phyloP scores from a whole-genome alignment of 371 early-diverging fungal genomes.

The Dichotomocladium elegans region DNA sequence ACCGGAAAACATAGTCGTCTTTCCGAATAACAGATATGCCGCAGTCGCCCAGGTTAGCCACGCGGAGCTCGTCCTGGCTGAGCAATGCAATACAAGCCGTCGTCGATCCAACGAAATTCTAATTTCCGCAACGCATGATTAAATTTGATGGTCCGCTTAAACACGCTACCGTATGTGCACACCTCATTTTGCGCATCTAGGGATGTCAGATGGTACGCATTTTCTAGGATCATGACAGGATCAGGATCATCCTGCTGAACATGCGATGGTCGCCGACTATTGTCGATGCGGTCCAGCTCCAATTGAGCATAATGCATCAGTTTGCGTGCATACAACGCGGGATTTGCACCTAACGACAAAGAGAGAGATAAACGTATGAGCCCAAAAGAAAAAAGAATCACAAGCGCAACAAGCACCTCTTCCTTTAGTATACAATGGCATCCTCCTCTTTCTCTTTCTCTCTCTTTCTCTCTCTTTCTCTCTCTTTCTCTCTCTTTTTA shows the following conservation, averaged over 20 bases:
- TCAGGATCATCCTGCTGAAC: conserved; percentile 69
- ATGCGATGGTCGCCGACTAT: conserved; percentile 40
- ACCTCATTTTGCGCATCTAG: conserved; percentile 62
- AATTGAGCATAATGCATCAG: conserved; percentile 88
- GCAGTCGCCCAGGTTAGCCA: conserved; percentile 94
- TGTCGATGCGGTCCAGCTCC: conserved; percentile 75
- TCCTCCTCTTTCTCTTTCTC: not conserved
- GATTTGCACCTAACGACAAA: conserved; percentile 76
- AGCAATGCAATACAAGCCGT: conserved; percentile 88
- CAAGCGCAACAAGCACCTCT: not conserved
- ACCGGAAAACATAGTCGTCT: conserved; percentile 83
- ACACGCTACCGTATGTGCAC: conserved; percentile 33
- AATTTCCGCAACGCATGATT: no score
- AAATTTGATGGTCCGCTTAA: no score
- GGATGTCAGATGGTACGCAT: conserved; percentile 69
- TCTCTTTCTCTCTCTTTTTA: not conserved
- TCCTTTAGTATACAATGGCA: no score
- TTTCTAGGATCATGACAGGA: conserved; percentile 74
- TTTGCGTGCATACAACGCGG: conserved; percentile 84
- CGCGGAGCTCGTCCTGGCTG: conserved; percentile 84
- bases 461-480: no score
- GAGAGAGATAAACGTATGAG: not conserved
- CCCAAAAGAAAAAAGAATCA: not conserved
- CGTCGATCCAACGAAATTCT: conserved; percentile 79
- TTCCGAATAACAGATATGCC: conserved; percentile 85